phyloP scores from a whole-genome alignment of 257 asterid genomes.

The Jacaranda mimosifolia region DNA sequence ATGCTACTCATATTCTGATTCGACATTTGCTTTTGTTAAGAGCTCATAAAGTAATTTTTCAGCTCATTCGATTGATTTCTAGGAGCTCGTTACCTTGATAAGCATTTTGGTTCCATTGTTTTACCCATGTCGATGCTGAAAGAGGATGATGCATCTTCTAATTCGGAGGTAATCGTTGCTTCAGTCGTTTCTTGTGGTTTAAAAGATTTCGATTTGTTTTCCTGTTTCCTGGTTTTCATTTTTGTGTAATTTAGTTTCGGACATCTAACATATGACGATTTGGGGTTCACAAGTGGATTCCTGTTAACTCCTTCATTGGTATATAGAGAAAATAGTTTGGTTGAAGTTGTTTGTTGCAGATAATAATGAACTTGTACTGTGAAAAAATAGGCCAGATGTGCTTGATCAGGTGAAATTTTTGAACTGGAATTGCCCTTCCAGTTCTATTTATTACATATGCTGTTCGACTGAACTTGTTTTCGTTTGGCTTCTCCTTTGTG shows the following conservation, averaged over 20 bases:
- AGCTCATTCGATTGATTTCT: conserved; percentile 32
- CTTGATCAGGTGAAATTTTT: too few relatives aligned
- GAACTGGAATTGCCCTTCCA: too few relatives aligned
- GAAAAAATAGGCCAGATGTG: too few relatives aligned
- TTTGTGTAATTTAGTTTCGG: conserved; percentile 7
- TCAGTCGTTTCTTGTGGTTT: conserved; percentile 1
- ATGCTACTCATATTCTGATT: not conserved
- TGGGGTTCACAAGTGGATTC: not conserved
- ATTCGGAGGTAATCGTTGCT: conserved; percentile 56
- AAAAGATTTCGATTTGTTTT: not conserved
- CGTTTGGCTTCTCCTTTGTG: too few relatives aligned
- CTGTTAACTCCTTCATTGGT: too few relatives aligned
- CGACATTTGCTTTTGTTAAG: not conserved
- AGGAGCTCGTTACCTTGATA: conserved; percentile 25
- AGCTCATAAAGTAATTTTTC: not conserved
- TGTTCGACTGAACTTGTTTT: too few relatives aligned
- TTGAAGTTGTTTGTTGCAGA: too few relatives aligned
- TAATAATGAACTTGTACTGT: too few relatives aligned
- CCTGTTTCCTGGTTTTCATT: not conserved
- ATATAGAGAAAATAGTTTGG: too few relatives aligned
- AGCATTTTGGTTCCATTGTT: conserved; percentile 30
- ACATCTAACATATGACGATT: not conserved
- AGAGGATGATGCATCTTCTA: conserved; percentile 52
- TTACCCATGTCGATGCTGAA: conserved; percentile 55
- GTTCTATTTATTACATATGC: too few relatives aligned